Base-by-base conservation (phyloP, 257 asterid genomes). In the Eustoma russellianum region DNA sequence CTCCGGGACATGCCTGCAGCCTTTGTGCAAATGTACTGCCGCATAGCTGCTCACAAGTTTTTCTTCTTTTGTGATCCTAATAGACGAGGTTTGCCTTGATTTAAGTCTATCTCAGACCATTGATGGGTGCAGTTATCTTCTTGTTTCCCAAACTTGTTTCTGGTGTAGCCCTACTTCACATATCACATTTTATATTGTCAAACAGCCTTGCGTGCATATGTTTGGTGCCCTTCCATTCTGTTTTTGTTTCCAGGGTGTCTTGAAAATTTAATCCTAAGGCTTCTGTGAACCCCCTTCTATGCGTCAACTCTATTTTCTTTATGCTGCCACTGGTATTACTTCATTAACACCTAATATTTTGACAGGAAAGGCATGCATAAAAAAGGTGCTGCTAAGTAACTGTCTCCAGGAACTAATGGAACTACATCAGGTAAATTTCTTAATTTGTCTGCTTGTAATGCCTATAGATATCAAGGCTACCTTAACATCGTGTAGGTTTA, bases 361-460 rank as follows among this genome's bases (percentile, higher is more conserved):
- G 46, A 72, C 87, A 92, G 99, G 97, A 59, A 92, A 88, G 77
- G 97, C 97, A 43, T 92, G 99, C 88, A 88, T 92, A 72, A 92
- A 92, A 80, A 92, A 88, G 75, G 85, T 92, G 50, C 80, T 92
- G 61, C 95, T 92, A 18, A 88, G 99, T 77, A 85, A 92, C 77
- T 88, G 99, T 69, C 95, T 92, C 56, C 99, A 88, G 77, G 97
- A 92, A 76, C 83, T 92, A 64, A 92, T 92, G 97, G 99, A 92
- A 72, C 80, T 92, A 49, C 99, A 92, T 81, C 97, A 88, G 97
- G 97, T 92, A 73, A 73, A 51, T 43, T 28, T 48, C 44, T 18
- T 33, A 44, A 15, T 18, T 40, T 8, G n/a, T n/a, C n/a, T n/a
- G n/a, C n/a, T n/a, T n/a, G n/a, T n/a, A n/a, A n/a, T n/a, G n/a